Evolutionary conservation across 768 basidiomycete species (phyloP), one percentile per base, ranked within the genome.

Genomic region (Kwoniella sp.): DNA sequence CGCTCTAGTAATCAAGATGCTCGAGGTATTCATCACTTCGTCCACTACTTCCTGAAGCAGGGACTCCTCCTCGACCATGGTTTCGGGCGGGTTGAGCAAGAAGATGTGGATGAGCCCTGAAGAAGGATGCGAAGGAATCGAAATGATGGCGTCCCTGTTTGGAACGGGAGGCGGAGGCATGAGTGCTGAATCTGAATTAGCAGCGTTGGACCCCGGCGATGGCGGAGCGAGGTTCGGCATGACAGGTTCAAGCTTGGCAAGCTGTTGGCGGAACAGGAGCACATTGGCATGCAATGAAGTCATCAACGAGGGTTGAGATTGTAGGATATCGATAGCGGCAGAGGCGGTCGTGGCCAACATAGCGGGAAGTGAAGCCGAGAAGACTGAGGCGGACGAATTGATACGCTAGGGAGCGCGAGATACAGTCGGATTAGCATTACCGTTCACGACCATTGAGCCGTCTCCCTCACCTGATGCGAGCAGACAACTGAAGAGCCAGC

Each of bases 361-460:
- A 2, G 91, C 86, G 0, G 96, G 96, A 83, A 95, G 87, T 1
- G 95, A 88, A 19, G 96, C 96, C 1, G 95, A 96, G 83, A 92
- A 99, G 63, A 99, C 92, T 78, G 92, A 95, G 0, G 92, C 87
- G 2, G 92, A 88, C 17, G 91, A 92, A 77, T 98, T 98, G 85
- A 95, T 96, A 50, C 92, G 92, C 86, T 96, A 72, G 33, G 54
- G 2, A 37, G 30, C 30, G 17, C 12, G 56, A 33, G 13, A 33
- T 6, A 33, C 33, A 33, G 7, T 6, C 33, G 13, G 33, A 36
- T 44, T 1, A 57, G 29, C 29, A 40, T 53, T 51, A 64, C 25
- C 6, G 6, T 24, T 19, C 52, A 26, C 10, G n/a, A n/a, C n/a
- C n/a, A n/a, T n/a, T n/a, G n/a, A n/a, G n/a, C n/a, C n/a, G n/a